Evolutionary conservation across 306 rosid species (phyloP).

Genomic region (Pyrus communis): DNA sequence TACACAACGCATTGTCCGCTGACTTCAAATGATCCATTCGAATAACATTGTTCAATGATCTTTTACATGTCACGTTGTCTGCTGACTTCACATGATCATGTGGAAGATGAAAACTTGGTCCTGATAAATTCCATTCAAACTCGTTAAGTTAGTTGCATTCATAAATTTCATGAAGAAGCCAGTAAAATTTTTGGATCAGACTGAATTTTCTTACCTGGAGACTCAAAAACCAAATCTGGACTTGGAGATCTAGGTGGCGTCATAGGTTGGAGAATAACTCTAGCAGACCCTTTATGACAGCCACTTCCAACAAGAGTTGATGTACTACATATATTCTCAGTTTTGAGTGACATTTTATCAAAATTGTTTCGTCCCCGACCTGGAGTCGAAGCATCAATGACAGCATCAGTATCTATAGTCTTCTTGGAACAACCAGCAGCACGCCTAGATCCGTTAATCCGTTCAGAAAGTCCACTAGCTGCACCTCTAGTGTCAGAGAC

Average conservation of each 20-base stretch:
- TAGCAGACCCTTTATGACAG: not conserved
- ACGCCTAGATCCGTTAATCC: not conserved
- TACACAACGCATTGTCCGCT: constrained; percentile 21
- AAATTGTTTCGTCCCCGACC: not conserved
- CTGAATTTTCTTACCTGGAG: constrained; percentile 44
- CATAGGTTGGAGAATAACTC: constrained; percentile 28
- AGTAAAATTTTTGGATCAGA: not conserved
- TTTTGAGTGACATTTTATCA: constrained; percentile 11
- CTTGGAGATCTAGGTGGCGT: constrained; percentile 58
- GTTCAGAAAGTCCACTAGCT: not conserved
- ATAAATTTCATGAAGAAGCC: not conserved
- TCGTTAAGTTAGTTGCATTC: constrained; percentile 9
- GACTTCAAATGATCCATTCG: constrained; percentile 33
- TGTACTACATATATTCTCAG: not conserved
- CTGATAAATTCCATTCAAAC: constrained; percentile 29
- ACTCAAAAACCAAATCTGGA: constrained; percentile 12
- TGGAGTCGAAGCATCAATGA: constrained; percentile 1
- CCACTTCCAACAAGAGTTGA: constrained; percentile 9
- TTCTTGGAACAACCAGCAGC: constrained; percentile 3
- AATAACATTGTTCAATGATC: constrained; percentile 13
- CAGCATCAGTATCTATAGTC: not conserved
- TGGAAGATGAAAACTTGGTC: constrained; percentile 21
- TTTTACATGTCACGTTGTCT: constrained; percentile 23
- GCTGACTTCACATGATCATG: constrained; percentile 34
- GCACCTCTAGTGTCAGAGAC: constrained; percentile 11